phyloP scores from a whole-genome alignment of 2,329 filamentous ascomycete species.

The Xylariaceae sp. region DNA sequence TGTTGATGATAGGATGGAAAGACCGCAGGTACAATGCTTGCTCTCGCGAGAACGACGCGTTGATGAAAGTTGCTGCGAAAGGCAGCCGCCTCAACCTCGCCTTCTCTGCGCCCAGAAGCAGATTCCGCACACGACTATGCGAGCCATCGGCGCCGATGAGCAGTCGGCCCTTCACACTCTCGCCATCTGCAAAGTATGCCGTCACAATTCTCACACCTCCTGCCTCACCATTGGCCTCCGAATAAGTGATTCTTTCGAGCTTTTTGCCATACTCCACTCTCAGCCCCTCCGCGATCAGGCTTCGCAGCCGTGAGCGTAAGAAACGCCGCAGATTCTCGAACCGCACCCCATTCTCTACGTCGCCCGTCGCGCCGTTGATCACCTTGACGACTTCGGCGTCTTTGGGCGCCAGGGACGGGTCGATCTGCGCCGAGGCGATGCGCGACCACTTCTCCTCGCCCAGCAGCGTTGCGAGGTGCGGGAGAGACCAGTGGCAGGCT shows the following conservation, averaged over 20 bases:
- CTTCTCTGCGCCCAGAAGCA: conserved; percentile 25
- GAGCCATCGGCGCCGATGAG: conserved; percentile 31
- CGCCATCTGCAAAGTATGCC: conserved; percentile 29
- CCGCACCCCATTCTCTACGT: conserved; percentile 8
- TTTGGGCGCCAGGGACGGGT: conserved; percentile 12
- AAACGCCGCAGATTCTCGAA: conserved; percentile 15
- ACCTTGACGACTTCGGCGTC: conserved; percentile 8
- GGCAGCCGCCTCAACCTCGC: conserved; percentile 34
- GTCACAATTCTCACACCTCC: conserved; percentile 15
- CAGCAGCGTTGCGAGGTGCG: conserved; percentile 15
- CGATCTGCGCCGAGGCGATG: conserved; percentile 10
- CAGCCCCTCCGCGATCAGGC: conserved; percentile 19
- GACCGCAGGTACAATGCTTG: conserved; percentile 38
- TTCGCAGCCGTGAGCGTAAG: conserved; percentile 31
- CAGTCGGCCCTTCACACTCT: conserved; percentile 21
- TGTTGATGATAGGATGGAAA: conserved; percentile 40
- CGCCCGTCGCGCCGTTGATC: conserved; percentile 20
- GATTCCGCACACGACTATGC: conserved; percentile 23
- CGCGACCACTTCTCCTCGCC: conserved; percentile 19
- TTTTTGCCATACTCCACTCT: conserved; percentile 35
- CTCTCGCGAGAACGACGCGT: conserved; percentile 35
- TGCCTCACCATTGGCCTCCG: conserved; percentile 15
- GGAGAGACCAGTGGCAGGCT: conserved; percentile 18
- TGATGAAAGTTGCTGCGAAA: conserved; percentile 40
- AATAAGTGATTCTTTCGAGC: conserved; percentile 29